Evolutionary conservation across 202 grass and related monocot genomes (phyloP), one percentile per base, ranked within the genome.

Genomic region (Schoenoplectus tabernaemontani): DNA sequence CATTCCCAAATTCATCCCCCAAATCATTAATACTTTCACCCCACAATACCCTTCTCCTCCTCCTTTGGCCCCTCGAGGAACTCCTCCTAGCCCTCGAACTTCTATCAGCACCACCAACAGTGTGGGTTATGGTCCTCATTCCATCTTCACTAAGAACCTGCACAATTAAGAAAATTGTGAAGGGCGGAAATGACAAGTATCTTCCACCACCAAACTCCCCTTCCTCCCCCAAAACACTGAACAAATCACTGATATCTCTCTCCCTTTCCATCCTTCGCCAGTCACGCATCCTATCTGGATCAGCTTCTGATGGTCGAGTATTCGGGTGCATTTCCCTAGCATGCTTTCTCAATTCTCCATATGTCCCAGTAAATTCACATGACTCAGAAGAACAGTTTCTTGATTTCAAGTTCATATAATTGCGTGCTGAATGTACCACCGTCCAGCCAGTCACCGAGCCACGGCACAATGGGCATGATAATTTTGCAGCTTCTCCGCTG

Each of bases 391-490:
- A 87, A 86, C 96, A 99, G 4, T 79, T 88, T 17, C 96, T 82
- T n/a, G 53, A 60, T 78, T 93, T 88, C 33, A 57, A 81, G 76
- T 99, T 95, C 92, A 99, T 89, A 81, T 85, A 91, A 24, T 23
- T 83, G 7, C 96, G 85, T 1, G 92, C 92, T 4, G 86, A 64
- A 4, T 91, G 81, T 54, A 91, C 87, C 61, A 93, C 93, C 20
- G 78, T 93, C 76, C 85, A 93, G 71, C 85, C 60, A 56, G 78
- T 96, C 54, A 99, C 92, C 0, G 82, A 86, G 6, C 96, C 92
- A 33, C 96, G 92, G 41, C 96, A 96, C 4, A 99, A 63, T 0
- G 96, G 96, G 13, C 96, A 99, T 0, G 65, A 83, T 12, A 96
- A 60, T 32, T 93, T 85, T 12, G 1, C 60, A 0, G 38, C 5